Evolutionary conservation across 1,284 basidiomycete genomes (phyloP).

Genomic region (Tilletia caries): DNA sequence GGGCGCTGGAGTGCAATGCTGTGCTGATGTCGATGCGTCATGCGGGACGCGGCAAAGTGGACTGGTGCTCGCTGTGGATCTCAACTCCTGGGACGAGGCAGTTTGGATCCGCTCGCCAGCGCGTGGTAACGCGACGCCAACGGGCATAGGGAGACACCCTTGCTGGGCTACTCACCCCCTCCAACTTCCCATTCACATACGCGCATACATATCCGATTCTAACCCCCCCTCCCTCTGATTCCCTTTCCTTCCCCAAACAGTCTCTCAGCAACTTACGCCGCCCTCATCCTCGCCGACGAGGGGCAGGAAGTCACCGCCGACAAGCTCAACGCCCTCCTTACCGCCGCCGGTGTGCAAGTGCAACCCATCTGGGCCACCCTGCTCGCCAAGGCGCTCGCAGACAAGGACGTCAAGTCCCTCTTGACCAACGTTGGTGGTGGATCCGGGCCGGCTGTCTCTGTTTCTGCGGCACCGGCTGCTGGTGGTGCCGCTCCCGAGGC

Average conservation of each 20-base stretch:
- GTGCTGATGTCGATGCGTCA: too few species aligned
- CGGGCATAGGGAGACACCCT: too few species aligned
- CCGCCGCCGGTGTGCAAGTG: slow-evolving; percentile 77
- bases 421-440: slow-evolving; percentile 84
- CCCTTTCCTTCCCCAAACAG: background rate
- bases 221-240: too few species aligned
- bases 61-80: too few species aligned
- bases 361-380: slow-evolving; percentile 97
- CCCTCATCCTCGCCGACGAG: slow-evolving; percentile 78
- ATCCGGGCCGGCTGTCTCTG: slow-evolving; percentile 62
- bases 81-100: too few species aligned
- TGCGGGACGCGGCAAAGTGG: too few species aligned
- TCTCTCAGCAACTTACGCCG: slow-evolving; percentile 64
- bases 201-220: too few species aligned
- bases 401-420: slow-evolving; percentile 93
- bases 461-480: slow-evolving; percentile 60
- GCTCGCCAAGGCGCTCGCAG: slow-evolving; percentile 94
- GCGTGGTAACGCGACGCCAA: too few species aligned
- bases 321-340: slow-evolving; percentile 79
- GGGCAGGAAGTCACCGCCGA: slow-evolving; percentile 92
- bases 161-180: too few species aligned
- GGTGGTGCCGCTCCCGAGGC: slow-evolving; percentile 65
- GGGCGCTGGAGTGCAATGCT: too few species aligned
- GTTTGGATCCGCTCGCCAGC: too few species aligned
- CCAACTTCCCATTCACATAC: too few species aligned